Evolutionary conservation across 257 asterid species (phyloP).

Genomic region (Ajuga chamaepitys): DNA sequence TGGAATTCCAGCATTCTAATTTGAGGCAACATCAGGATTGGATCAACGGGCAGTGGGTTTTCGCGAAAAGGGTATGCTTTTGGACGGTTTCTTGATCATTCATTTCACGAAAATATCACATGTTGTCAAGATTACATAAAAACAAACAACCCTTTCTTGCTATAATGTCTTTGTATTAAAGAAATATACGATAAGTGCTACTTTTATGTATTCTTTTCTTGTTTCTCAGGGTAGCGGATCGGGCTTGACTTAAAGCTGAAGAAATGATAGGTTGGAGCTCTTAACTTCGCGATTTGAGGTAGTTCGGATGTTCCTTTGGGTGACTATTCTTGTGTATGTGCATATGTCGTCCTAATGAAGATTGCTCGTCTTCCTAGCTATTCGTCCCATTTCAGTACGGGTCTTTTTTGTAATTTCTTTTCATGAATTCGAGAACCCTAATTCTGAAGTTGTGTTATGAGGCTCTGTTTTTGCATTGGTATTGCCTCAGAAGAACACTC

Average conservation of each 20-base stretch:
- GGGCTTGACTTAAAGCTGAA: not conserved
- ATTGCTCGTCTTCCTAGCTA: no score
- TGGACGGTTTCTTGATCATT: not conserved
- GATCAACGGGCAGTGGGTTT: constrained; percentile 45
- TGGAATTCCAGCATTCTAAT: constrained; percentile 45
- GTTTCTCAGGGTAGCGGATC: constrained; percentile 3
- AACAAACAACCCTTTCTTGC: no score
- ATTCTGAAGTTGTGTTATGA: not conserved
- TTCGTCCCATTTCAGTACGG: no score
- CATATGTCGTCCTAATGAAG: no score
- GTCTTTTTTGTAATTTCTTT: no score
- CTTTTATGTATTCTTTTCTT: not conserved
- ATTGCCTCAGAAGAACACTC: not conserved
- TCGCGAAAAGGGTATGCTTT: constrained; percentile 23
- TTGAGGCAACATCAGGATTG: constrained; percentile 57
- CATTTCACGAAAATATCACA: not conserved
- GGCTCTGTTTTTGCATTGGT: no score
- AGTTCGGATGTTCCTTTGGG: not conserved
- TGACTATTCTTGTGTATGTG: not conserved
- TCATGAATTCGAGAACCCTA: no score
- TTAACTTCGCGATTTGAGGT: not conserved
- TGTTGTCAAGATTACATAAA: no score
- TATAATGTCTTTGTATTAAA: no score
- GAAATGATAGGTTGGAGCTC: not conserved
- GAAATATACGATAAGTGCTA: not conserved